Evolutionary conservation across 768 basidiomycete species (phyloP).

Genomic region (Leccinum truebloodii): DNA sequence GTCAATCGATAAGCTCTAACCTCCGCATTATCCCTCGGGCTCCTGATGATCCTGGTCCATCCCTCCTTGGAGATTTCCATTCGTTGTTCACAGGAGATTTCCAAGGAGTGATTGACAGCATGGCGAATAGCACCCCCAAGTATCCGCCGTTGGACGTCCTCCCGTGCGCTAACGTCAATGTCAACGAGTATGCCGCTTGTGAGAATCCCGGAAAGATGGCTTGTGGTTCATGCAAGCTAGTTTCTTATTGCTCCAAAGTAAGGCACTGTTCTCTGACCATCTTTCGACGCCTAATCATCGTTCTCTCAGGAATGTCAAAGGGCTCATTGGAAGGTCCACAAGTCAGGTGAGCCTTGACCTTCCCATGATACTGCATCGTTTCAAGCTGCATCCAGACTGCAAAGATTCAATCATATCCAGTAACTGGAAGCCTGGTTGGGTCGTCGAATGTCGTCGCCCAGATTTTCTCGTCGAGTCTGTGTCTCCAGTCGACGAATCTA

Average conservation of each 20-base stretch:
- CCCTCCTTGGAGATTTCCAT: constrained; percentile 8
- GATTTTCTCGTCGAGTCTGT: constrained; percentile 14
- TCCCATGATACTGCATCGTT: neutral
- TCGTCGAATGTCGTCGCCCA: constrained; percentile 22
- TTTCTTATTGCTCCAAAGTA: constrained; percentile 46
- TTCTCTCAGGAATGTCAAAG: constrained; percentile 40
- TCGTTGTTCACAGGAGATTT: constrained; percentile 15
- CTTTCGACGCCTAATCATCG: neutral
- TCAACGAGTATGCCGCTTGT: constrained; percentile 26
- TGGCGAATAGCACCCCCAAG: constrained; percentile 15
- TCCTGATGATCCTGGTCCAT: constrained; percentile 14
- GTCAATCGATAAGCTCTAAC: constrained; percentile 15
- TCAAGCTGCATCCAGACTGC: constrained; percentile 19
- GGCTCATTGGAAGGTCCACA: constrained; percentile 42
- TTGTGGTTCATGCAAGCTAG: constrained; percentile 38
- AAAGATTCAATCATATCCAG: constrained; percentile 23
- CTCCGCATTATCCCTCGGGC: constrained; percentile 20
- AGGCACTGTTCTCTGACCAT: neutral
- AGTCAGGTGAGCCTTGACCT: constrained; percentile 30
- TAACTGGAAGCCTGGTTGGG: constrained; percentile 25
- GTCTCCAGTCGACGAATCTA: constrained; percentile 4
- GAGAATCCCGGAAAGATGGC: constrained; percentile 31
- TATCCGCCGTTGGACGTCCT: constrained; percentile 27
- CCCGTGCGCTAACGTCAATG: too few relatives aligned
- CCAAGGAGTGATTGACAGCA: constrained; percentile 12